Base-by-base conservation (phyloP, 106 monocot species). In the Dioscorea alata region DNA sequence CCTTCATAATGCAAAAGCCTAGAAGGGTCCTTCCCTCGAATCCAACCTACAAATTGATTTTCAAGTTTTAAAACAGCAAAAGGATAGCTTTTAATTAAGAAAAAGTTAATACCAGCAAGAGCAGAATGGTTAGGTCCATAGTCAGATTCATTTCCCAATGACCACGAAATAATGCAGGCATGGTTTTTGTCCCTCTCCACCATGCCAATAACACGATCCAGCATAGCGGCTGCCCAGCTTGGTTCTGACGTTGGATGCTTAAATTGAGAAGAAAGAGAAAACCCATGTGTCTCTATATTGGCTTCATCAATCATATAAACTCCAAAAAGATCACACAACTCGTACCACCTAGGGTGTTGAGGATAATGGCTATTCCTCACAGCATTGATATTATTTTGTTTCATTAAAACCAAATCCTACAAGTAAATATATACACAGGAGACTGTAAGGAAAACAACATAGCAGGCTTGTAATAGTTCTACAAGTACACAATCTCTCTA, bases 321-420 rank as follows among this genome's bases (percentile, higher is more conserved):
- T 48, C 97, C 97, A 85, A 99, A 99, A 59, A 99, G 76, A 66
- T 99, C 97, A 71, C 97, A 99, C 54, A 99, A 63, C 50, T 99
- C 97, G 50, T 99, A 99, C 92, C 89, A 93, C 71, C 97, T 82
- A 53, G 92, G 90, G 69, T 99, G 97, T 58, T 99, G 97, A 17
- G 97, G 97, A 62, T 99, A 99, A 75, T 99, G 97, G 72, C 97
- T 93, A 78, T 99, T 99, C 81, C 97, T 92, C 51, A 99, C 97
- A 50, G 97, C 97, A 77, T 99, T 99, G 51, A 99, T 87, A 49
- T 99, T 99, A 67, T 82, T 76, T 74, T 99, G 85, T 73, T 90
- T 99, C 97, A 99, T 99, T 48, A 99, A 61, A 74, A 99, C 85
- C 83, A 99, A 77, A 90, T 99, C 97, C 92, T 99, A 64, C 28